Conservation (phyloP, 352 stramenopile species). For the Phytophthora pisi region DNA sequence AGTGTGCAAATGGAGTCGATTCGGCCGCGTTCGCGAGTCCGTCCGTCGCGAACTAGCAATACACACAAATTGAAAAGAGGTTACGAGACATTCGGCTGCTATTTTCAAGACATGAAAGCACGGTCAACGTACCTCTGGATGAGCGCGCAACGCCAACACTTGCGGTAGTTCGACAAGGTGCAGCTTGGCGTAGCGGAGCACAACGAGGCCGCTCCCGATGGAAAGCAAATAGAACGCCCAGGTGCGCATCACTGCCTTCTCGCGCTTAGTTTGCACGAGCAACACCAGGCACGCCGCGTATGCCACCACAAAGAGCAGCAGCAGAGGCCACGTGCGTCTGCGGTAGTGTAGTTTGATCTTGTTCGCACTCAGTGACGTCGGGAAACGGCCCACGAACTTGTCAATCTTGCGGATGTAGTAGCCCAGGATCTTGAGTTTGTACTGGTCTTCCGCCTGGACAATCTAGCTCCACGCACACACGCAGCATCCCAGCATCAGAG, state of each 20-base stretch:
- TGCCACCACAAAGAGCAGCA: conserved; percentile 52
- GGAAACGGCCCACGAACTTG: conserved; percentile 72
- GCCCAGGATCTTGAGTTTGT: conserved; percentile 84
- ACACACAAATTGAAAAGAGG: neutral
- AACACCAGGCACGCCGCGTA: conserved; percentile 49
- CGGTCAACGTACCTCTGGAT: conserved; percentile 56
- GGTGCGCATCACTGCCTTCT: conserved; percentile 44
- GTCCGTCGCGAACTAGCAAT: conserved; percentile 58
- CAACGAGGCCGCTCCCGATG: conserved; percentile 63
- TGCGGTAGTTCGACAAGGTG: conserved; percentile 76
- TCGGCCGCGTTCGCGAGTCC: conserved; percentile 42
- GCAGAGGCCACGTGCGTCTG: conserved; percentile 42
- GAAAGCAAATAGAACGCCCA: conserved; percentile 67
- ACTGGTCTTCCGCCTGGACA: conserved; percentile 64
- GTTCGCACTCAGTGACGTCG: conserved; percentile 40
- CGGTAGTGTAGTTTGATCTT: conserved; percentile 67
- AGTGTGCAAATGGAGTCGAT: conserved; percentile 64
- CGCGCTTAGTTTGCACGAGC: conserved; percentile 41
- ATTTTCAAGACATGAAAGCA: neutral
- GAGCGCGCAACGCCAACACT: conserved; percentile 64
- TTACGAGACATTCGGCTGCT: neutral
- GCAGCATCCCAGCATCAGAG: neutral
- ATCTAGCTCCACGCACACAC: conserved; percentile 44
- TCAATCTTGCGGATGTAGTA: conserved; percentile 87
- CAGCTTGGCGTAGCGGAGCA: conserved; percentile 75